These are phyloP conservation scores for Phialemonium atrogriseum DNA, from an alignment of 2,329 filamentous ascomycete species.

Conservation along the genomic window DNA sequence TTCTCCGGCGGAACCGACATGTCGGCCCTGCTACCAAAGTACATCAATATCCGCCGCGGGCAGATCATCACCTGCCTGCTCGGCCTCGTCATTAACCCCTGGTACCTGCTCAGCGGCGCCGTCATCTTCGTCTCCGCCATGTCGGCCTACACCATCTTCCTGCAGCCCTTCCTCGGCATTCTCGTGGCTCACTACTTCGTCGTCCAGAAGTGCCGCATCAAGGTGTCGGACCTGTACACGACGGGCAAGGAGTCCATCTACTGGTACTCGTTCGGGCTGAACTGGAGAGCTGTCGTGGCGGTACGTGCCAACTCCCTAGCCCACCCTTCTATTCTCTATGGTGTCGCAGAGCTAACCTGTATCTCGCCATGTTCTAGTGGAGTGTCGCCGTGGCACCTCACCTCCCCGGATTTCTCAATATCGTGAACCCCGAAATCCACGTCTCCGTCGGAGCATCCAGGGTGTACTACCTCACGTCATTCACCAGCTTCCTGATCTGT, in stretches of 20 bases:
- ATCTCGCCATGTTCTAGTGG: no score
- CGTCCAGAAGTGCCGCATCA: slow-evolving; percentile 24
- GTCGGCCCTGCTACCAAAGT: slow-evolving; percentile 26
- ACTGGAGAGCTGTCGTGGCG: slow-evolving; percentile 30
- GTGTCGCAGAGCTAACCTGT: no score
- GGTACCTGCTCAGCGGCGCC: slow-evolving; percentile 28
- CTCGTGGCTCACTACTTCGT: slow-evolving; percentile 28
- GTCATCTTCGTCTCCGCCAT: slow-evolving; percentile 26
- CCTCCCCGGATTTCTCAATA: no score
- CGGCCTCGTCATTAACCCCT: slow-evolving; percentile 27
- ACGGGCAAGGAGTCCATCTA: slow-evolving; percentile 24
- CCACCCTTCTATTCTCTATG: no score
- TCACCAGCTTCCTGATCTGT: no score
- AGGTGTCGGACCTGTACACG: slow-evolving; percentile 26
- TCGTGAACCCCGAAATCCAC: no score
- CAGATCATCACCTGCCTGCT: slow-evolving; percentile 27
- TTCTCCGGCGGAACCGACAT: slow-evolving; percentile 24
- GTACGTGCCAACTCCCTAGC: slow-evolving; percentile 21
- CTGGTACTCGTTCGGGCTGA: slow-evolving; percentile 30
- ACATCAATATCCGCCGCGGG: slow-evolving; percentile 28
- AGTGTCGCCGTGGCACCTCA: no score
- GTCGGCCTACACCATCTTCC: slow-evolving; percentile 27
- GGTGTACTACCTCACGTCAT: no score
- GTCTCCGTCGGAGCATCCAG: no score
- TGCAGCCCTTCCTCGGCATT: slow-evolving; percentile 30